Evolutionary conservation across 306 rosid species (phyloP).

Genomic region (Dryas octopetala): DNA sequence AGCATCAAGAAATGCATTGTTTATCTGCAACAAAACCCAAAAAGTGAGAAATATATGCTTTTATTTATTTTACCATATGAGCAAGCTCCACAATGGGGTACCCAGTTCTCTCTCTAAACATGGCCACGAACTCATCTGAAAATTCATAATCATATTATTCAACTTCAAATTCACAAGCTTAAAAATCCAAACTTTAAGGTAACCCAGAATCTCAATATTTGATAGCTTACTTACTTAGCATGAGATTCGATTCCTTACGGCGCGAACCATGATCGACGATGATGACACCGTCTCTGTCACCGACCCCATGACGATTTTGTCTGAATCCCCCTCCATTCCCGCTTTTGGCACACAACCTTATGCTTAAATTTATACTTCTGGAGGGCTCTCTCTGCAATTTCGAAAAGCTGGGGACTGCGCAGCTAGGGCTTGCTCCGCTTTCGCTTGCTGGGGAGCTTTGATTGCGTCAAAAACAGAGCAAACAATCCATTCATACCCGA

Average conservation of each 20-base stretch:
- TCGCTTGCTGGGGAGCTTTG: slow-evolving; percentile 37
- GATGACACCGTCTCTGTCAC: slow-evolving; percentile 59
- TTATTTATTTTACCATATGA: slow-evolving; percentile 61
- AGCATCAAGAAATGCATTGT: neutral
- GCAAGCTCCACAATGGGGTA: slow-evolving; percentile 85
- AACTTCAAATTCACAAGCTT: neutral
- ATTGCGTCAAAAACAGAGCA: neutral
- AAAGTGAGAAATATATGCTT: neutral
- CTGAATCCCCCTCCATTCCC: slow-evolving; percentile 38
- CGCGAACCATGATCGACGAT: slow-evolving; percentile 97
- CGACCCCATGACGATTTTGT: slow-evolving; percentile 38
- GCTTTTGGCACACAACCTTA: slow-evolving; percentile 33
- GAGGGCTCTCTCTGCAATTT: slow-evolving; percentile 27
- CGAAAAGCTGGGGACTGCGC: slow-evolving; percentile 34
- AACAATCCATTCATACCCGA: no score
- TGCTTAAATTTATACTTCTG: slow-evolving; percentile 27
- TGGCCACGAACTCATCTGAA: slow-evolving; percentile 80
- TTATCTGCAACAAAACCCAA: neutral
- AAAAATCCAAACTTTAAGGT: neutral
- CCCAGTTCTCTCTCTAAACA: slow-evolving; percentile 78
- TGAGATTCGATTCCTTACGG: slow-evolving; percentile 78
- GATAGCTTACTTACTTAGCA: slow-evolving; percentile 64
- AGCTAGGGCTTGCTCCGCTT: slow-evolving; percentile 31
- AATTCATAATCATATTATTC: neutral
- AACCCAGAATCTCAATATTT: slow-evolving; percentile 1